phyloP scores from a whole-genome alignment of 2,329 filamentous ascomycete genomes.

The Stachybotrys elegans region DNA sequence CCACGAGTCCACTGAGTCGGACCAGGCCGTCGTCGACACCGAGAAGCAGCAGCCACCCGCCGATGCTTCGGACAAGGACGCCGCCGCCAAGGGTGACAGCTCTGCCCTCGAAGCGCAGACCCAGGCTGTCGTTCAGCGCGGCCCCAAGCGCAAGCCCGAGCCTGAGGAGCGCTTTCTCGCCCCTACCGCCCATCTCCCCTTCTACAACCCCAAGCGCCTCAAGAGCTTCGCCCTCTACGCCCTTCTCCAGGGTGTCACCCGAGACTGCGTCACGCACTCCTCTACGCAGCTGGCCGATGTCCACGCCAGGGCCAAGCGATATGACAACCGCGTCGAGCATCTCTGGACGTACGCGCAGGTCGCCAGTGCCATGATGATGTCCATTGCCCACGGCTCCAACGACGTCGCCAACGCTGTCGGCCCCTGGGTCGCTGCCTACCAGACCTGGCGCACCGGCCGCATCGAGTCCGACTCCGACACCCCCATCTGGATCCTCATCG shows the following conservation, averaged over 20 bases:
- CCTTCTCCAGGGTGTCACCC: constrained; percentile 16
- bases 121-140: background rate
- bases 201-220: constrained; percentile 8
- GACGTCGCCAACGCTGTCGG: constrained; percentile 36
- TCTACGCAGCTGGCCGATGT: constrained; percentile 2
- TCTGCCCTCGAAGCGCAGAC: background rate
- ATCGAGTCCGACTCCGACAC: constrained; percentile 23
- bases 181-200: constrained; percentile 10
- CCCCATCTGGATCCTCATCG: constrained; percentile 32
- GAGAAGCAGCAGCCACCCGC: too few relatives aligned
- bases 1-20: constrained; percentile 1
- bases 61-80: background rate
- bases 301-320: constrained; percentile 29
- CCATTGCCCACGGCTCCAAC: constrained; percentile 38
- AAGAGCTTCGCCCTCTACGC: constrained; percentile 14
- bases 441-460: constrained; percentile 24
- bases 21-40: constrained; percentile 1
- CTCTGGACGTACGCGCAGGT: constrained; percentile 40
- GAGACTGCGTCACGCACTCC: constrained; percentile 13
- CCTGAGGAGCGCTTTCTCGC: constrained; percentile 10
- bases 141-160: background rate
- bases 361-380: constrained; percentile 33
- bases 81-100: background rate
- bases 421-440: constrained; percentile 32
- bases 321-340: constrained; percentile 42